phyloP scores from a whole-genome alignment of 2,329 filamentous ascomycete genomes.

The Monosporascus ibericus region DNA sequence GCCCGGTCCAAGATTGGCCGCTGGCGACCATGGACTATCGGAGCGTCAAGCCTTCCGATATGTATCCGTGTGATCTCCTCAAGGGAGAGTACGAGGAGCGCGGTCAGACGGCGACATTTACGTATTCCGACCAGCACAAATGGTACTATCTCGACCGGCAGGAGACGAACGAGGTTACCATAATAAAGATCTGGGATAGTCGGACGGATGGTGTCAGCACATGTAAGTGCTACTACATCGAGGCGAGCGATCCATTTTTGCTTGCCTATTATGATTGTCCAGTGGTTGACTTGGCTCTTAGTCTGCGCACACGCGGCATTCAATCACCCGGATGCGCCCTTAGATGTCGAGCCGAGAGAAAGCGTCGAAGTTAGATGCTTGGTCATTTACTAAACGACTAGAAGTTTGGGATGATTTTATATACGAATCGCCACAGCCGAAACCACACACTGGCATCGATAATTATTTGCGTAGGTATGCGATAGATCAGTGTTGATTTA shows the following conservation, averaged over 20 bases:
- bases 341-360: conserved; percentile 4
- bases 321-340: conserved; percentile 2
- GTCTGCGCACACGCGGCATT: conserved; percentile 16
- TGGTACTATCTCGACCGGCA: conserved; percentile 11
- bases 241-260: background rate
- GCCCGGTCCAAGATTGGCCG: conserved; percentile 3
- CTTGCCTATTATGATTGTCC: background rate
- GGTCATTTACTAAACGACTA: background rate
- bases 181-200: conserved; percentile 14
- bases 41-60: conserved; percentile 1
- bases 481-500: too few relatives aligned
- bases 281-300: background rate
- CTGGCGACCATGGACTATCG: conserved; percentile 9
- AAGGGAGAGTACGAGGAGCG: conserved; percentile 4
- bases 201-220: conserved; percentile 4
- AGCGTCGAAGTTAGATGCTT: conserved; percentile 10
- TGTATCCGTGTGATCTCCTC: conserved; percentile 7
- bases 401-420: too few relatives aligned
- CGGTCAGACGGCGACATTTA: conserved; percentile 8
- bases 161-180: conserved; percentile 7
- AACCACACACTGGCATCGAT: too few relatives aligned
- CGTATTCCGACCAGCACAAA: conserved; percentile 1
- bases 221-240: background rate
- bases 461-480: too few relatives aligned
- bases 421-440: too few relatives aligned